Evolutionary conservation across 2,329 filamentous ascomycete genomes (phyloP).

Genomic region (Alternaria sp.): DNA sequence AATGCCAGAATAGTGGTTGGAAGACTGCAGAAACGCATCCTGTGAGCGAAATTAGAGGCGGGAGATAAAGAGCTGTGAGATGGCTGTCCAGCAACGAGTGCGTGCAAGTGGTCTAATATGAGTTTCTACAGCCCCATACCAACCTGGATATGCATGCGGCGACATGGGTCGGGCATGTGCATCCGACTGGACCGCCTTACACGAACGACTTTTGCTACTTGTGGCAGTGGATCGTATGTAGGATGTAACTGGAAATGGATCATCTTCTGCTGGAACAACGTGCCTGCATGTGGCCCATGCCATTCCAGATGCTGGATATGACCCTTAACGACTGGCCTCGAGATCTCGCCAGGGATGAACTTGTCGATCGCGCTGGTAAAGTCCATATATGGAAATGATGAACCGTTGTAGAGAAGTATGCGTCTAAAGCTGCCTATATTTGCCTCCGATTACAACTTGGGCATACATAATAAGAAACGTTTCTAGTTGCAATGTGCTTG

Average conservation of each 20-base stretch:
- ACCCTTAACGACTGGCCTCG: no score
- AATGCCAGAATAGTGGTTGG: constrained; percentile 14
- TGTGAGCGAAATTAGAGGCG: no score
- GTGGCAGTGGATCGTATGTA: not conserved
- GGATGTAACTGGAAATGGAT: not conserved
- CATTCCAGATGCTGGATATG: not conserved
- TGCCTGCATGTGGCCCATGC: no score
- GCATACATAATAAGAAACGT: no score
- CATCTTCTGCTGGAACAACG: no score
- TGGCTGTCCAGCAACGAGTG: not conserved
- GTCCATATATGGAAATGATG: no score
- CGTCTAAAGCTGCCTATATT: no score
- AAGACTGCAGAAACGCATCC: constrained; percentile 2
- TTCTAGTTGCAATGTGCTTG: not conserved
- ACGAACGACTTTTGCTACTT: not conserved
- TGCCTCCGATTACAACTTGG: no score
- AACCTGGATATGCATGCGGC: constrained; percentile 1
- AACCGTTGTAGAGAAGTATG: no score
- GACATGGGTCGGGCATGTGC: constrained; percentile 4
- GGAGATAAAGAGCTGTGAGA: not conserved
- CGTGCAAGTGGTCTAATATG: not conserved
- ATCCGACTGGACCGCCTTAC: not conserved
- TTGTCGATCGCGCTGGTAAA: no score
- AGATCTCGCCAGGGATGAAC: no score
- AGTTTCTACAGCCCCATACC: not conserved